Evolutionary conservation across 352 stramenopile genomes (phyloP).

Genomic region (Globisporangium acanthophoron): DNA sequence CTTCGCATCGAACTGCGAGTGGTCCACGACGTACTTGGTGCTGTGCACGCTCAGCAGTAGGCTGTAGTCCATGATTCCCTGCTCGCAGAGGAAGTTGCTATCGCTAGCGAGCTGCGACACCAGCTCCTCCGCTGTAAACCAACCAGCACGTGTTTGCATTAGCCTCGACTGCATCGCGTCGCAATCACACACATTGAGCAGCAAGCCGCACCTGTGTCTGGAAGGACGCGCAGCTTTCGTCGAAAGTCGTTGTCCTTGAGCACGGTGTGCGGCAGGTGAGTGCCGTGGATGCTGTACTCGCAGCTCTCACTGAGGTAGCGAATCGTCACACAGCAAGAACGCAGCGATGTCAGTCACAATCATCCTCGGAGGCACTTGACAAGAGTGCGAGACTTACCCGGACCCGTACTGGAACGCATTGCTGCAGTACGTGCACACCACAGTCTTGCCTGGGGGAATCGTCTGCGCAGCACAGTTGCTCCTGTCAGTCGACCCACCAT

Average conservation of each 20-base stretch:
- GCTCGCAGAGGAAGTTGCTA: conserved; percentile 61
- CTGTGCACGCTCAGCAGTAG: conserved; percentile 82
- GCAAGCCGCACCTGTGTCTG: conserved; percentile 31
- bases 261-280: conserved; percentile 70
- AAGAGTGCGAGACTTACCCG: conserved; percentile 19
- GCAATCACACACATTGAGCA: background rate
- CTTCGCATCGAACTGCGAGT: conserved; percentile 31
- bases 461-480: conserved; percentile 17
- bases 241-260: conserved; percentile 88
- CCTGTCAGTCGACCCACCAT: background rate
- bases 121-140: conserved; percentile 35
- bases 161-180: background rate
- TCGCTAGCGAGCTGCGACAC: conserved; percentile 65
- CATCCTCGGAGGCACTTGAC: background rate
- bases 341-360: background rate
- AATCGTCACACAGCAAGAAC: background rate
- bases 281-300: conserved; percentile 74
- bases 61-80: conserved; percentile 90
- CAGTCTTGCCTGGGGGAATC: conserved; percentile 74
- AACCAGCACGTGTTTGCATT: background rate
- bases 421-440: conserved; percentile 85
- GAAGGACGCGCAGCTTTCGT: conserved; percentile 67
- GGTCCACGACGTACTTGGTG: conserved; percentile 80
- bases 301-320: conserved; percentile 38
- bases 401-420: conserved; percentile 74